Conservation (phyloP, 1,284 basidiomycete genomes). For the Cystobasidium sp. region DNA sequence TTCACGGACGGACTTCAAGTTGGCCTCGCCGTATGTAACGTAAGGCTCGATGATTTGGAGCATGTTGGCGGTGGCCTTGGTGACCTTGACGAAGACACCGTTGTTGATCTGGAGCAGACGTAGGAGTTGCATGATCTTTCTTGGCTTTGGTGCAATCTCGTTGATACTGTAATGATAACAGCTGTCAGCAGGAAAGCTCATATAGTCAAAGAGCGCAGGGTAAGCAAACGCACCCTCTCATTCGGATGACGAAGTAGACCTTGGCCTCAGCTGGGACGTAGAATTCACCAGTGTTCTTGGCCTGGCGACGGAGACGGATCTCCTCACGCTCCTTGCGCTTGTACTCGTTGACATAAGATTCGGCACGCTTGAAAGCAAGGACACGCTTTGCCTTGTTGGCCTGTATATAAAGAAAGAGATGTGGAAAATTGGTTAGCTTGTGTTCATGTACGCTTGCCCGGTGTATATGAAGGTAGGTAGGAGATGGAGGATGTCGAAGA, state of each 20-base stretch:
- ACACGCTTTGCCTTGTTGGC: slow-evolving; percentile 87
- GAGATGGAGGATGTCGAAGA: slow-evolving; percentile 9
- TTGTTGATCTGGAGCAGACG: slow-evolving; percentile 99
- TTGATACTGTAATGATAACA: slow-evolving; percentile 75
- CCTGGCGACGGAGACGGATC: slow-evolving; percentile 90
- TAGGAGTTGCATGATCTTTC: slow-evolving; percentile 98
- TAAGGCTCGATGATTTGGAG: slow-evolving; percentile 96
- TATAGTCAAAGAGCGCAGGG: neutral
- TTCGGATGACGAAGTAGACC: slow-evolving; percentile 97
- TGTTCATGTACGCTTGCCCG: neutral
- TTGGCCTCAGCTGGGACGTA: slow-evolving; percentile 96
- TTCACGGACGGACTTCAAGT: slow-evolving; percentile 74
- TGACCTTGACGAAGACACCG: slow-evolving; percentile 97
- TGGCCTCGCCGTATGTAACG: slow-evolving; percentile 76
- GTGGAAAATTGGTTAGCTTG: slow-evolving; percentile 38
- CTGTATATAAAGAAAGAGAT: slow-evolving; percentile 60
- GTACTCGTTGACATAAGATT: slow-evolving; percentile 98
- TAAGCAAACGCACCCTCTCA: slow-evolving; percentile 75
- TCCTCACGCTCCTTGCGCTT: slow-evolving; percentile 90
- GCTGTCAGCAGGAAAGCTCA: neutral
- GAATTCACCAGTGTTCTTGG: slow-evolving; percentile 91
- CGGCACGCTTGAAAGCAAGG: slow-evolving; percentile 99
- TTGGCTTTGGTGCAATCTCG: slow-evolving; percentile 98
- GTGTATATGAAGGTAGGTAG: slow-evolving; percentile 12
- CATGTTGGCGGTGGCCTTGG: slow-evolving; percentile 96